phyloP scores from a whole-genome alignment of 2,329 filamentous ascomycete genomes.

The Ophiosphaerella narmari region DNA sequence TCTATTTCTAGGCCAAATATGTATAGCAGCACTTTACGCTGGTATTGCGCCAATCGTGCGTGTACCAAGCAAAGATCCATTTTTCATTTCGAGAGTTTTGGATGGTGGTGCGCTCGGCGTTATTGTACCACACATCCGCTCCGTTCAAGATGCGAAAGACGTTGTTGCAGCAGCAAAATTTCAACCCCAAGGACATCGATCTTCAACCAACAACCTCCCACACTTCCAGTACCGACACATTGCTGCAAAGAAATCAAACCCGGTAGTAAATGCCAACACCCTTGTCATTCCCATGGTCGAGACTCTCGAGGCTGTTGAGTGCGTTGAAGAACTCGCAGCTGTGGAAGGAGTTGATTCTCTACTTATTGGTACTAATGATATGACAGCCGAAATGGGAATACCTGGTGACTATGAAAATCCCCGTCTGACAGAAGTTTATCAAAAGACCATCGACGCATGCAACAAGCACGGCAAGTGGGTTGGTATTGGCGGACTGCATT shows the following conservation, averaged over 20 bases:
- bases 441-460: slow-evolving; percentile 46
- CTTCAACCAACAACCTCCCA: slow-evolving; percentile 45
- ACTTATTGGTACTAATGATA: slow-evolving; percentile 52
- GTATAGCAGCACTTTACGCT: slow-evolving; percentile 47
- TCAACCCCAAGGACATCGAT: slow-evolving; percentile 44
- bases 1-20: slow-evolving; percentile 35
- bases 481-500: slow-evolving; percentile 49
- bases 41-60: slow-evolving; percentile 51
- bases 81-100: slow-evolving; percentile 46
- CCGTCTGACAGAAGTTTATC: slow-evolving; percentile 22
- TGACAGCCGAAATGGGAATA: slow-evolving; percentile 52
- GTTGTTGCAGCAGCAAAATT: slow-evolving; percentile 48
- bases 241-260: slow-evolving; percentile 42
- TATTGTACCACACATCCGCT: slow-evolving; percentile 50
- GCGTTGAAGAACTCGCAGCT: slow-evolving; percentile 49
- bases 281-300: slow-evolving; percentile 53
- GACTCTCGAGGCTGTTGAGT: slow-evolving; percentile 45
- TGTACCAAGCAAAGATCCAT: slow-evolving; percentile 47
- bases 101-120: slow-evolving; percentile 50
- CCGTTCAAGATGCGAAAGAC: slow-evolving; percentile 44
- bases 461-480: slow-evolving; percentile 48
- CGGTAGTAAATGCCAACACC: slow-evolving; percentile 42
- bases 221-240: slow-evolving; percentile 43
- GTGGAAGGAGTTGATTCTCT: slow-evolving; percentile 51
- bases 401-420: slow-evolving; percentile 49